Evolutionary conservation across 306 rosid species (phyloP).

Genomic region (Vigna angularis): DNA sequence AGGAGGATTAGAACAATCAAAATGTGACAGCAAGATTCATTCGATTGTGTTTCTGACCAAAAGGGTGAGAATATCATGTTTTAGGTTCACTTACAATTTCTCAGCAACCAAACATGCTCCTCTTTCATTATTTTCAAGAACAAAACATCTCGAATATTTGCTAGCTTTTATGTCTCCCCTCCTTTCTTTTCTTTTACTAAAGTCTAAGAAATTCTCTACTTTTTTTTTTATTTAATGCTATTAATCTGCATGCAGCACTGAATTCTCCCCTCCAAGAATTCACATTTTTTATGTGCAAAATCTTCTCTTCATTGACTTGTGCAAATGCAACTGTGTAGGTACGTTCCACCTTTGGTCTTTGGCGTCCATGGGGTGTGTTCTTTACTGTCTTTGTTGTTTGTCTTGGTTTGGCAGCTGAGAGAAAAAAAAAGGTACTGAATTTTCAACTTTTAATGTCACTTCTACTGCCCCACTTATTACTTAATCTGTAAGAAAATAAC

Average conservation of each 20-base stretch:
- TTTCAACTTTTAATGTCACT: constrained; percentile 27
- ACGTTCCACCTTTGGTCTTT: constrained; percentile 56
- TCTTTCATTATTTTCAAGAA: constrained; percentile 33
- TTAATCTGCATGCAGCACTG: constrained; percentile 28
- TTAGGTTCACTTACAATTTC: constrained; percentile 18
- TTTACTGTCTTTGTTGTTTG: constrained; percentile 34
- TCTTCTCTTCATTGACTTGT: constrained; percentile 46
- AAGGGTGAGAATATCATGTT: constrained; percentile 23
- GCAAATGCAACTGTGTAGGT: constrained; percentile 56
- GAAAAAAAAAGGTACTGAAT: background rate
- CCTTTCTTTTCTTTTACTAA: constrained; percentile 27
- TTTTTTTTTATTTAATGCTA: background rate
- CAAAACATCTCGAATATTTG: constrained; percentile 43
- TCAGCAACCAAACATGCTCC: constrained; percentile 27
- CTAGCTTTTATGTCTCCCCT: constrained; percentile 11
- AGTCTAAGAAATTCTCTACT: constrained; percentile 24
- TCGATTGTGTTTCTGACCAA: constrained; percentile 4
- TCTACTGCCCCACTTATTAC: constrained; percentile 8
- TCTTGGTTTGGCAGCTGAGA: constrained; percentile 23
- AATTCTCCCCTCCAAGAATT: constrained; percentile 39
- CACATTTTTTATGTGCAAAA: constrained; percentile 37
- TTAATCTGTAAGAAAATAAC: constrained; percentile 20
- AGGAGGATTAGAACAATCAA: background rate
- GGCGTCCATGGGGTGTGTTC: constrained; percentile 69
- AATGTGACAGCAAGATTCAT: background rate